Percentiles rank a stretch among this genome's conserved stretches.
These are phyloP conservation scores for Ganoderma boninense DNA, from an alignment of 1,284 basidiomycete genomes.

Conservation along the genomic window DNA sequence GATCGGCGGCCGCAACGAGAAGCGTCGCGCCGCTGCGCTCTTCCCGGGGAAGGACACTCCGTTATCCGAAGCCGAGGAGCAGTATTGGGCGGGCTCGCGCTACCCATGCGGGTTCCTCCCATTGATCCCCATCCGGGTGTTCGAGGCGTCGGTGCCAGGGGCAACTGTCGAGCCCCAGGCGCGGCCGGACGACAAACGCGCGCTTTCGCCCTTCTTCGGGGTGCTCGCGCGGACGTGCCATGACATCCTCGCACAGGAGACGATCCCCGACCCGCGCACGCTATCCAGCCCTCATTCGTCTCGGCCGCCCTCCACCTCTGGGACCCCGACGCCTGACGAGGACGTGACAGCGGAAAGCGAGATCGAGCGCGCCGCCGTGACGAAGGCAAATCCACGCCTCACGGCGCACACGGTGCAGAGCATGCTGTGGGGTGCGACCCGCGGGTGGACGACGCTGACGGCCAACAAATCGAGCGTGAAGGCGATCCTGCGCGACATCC, in stretches of 20 bases:
- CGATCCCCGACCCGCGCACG: slow-evolving; percentile 44
- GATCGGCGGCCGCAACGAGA: slow-evolving; percentile 74
- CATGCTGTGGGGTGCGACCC: slow-evolving; percentile 70
- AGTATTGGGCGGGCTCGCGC: slow-evolving; percentile 73
- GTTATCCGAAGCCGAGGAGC: slow-evolving; percentile 43
- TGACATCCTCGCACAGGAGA: slow-evolving; percentile 57
- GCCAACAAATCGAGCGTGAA: slow-evolving; percentile 82
- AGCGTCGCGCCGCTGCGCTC: slow-evolving; percentile 62
- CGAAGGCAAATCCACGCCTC: slow-evolving; percentile 62
- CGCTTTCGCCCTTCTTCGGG: slow-evolving; percentile 49
- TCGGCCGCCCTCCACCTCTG: not conserved
- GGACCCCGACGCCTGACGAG: slow-evolving; percentile 7
- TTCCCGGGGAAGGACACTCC: slow-evolving; percentile 45
- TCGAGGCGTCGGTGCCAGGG: slow-evolving; percentile 42
- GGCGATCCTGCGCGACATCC: slow-evolving; percentile 72
- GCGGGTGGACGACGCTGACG: slow-evolving; percentile 84
- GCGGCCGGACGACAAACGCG: not conserved
- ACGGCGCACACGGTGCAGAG: slow-evolving; percentile 77
- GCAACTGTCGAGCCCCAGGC: slow-evolving; percentile 10
- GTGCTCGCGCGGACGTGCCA: slow-evolving; percentile 58
- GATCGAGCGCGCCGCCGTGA: slow-evolving; percentile 61
- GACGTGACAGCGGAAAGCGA: slow-evolving; percentile 38
- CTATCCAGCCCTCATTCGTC: slow-evolving; percentile 12
- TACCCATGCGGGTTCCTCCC: slow-evolving; percentile 59
- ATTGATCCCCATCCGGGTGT: slow-evolving; percentile 62